These are phyloP conservation scores for Fusarium sp. DNA, from an alignment of 2,329 filamentous ascomycete species.

Conservation along the genomic window DNA sequence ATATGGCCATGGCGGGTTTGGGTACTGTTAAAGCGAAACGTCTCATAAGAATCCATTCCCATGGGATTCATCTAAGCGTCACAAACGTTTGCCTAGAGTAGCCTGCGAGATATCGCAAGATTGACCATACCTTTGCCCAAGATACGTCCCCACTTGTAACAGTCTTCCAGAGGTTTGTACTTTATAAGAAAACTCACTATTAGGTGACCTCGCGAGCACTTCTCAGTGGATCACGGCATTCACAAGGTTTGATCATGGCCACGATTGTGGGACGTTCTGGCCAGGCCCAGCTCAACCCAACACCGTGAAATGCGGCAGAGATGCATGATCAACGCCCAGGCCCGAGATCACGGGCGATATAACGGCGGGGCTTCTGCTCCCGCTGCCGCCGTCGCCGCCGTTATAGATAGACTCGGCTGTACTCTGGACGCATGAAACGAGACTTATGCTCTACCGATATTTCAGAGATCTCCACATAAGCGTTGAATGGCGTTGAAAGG, in stretches of 20 bases:
- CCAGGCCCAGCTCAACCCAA: background rate
- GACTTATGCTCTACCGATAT: background rate
- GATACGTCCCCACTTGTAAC: background rate
- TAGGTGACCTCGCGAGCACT: background rate
- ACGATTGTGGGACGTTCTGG: conserved; percentile 1
- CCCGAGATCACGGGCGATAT: conserved; percentile 5
- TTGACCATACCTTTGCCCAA: background rate
- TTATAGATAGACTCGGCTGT: conserved; percentile 3
- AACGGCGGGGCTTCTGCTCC: conserved; percentile 28
- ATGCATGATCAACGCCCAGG: background rate
- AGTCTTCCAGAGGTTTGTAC: background rate
- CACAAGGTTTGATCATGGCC: background rate
- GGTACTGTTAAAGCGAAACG: background rate
- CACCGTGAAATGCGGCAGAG: background rate
- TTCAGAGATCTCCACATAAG: background rate
- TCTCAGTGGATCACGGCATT: background rate
- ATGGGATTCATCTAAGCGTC: background rate
- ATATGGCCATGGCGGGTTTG: background rate
- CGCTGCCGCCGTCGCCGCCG: background rate
- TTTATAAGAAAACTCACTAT: background rate
- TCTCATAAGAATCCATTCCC: background rate
- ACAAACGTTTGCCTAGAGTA: background rate
- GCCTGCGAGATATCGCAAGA: background rate
- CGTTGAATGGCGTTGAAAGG: background rate
- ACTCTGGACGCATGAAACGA: background rate